phyloP scores from a whole-genome alignment of 2,329 filamentous ascomycete genomes.

The Gaeumannomyces tritici region DNA sequence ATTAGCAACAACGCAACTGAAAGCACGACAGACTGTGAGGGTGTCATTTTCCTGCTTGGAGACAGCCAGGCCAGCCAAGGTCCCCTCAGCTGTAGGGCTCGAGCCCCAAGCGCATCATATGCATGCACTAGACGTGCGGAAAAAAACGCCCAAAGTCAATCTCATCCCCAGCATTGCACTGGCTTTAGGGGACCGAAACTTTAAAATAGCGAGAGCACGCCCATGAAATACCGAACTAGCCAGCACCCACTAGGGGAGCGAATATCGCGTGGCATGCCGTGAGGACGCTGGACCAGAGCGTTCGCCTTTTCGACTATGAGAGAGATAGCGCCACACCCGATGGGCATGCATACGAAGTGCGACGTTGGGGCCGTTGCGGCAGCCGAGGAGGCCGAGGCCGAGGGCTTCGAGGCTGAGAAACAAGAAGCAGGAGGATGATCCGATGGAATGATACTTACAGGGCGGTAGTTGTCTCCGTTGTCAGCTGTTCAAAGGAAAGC shows the following conservation, averaged over 20 bases:
- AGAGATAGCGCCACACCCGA: not conserved
- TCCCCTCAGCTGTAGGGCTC: not conserved
- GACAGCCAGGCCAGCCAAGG: not conserved
- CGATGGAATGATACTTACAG: conserved; percentile 34
- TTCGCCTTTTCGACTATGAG: not conserved
- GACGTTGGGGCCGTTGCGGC: not conserved
- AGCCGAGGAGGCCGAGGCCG: not conserved
- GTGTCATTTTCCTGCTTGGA: not conserved
- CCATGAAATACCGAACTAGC: not conserved
- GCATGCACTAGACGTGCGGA: not conserved
- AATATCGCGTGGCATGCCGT: not conserved
- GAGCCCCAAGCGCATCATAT: not conserved
- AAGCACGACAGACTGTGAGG: not conserved
- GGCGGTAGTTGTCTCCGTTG: conserved; percentile 51
- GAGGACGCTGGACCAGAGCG: not conserved
- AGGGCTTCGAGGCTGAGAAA: not conserved
- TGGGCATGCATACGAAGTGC: not conserved
- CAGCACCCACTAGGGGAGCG: not conserved
- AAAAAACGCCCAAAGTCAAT: not conserved
- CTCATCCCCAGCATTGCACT: not conserved
- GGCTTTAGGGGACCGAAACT: not conserved
- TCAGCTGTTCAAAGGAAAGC: conserved; percentile 36
- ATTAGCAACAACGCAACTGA: not conserved
- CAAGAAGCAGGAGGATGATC: not conserved
- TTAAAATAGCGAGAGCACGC: not conserved